These are phyloP conservation scores for Chlorella vulgaris DNA, from an alignment of 139 green algal species.

Conservation along the genomic window DNA sequence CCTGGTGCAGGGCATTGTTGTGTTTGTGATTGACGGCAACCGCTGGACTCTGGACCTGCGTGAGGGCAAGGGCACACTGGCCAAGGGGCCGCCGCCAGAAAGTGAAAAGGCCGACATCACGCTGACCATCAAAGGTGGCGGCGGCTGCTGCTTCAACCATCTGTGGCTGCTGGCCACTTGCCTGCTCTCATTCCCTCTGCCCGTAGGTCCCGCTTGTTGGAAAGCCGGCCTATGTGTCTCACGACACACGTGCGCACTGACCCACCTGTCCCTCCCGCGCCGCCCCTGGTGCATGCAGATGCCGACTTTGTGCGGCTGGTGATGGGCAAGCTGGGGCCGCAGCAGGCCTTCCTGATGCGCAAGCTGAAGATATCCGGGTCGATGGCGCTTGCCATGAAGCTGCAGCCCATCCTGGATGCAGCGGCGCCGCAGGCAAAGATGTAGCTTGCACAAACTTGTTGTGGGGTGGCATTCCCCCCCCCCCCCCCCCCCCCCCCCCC, in stretches of 20 bases:
- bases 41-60: conserved; percentile 81
- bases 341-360: conserved; percentile 85
- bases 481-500: too few relatives aligned
- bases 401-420: conserved; percentile 74
- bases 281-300: conserved; percentile 24
- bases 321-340: conserved; percentile 81
- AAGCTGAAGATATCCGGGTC: conserved; percentile 87
- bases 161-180: neutral
- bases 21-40: conserved; percentile 83
- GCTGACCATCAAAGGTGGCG: conserved; percentile 74
- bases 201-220: too few relatives aligned
- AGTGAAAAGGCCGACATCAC: conserved; percentile 73
- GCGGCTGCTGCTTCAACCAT: conserved; percentile 47
- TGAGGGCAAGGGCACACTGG: conserved; percentile 47
- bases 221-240: too few relatives aligned
- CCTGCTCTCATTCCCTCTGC: too few relatives aligned
- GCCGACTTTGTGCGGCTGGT: conserved; percentile 81
- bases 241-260: neutral
- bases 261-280: neutral
- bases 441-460: too few relatives aligned
- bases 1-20: conserved; percentile 71
- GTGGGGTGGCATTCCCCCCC: too few relatives aligned
- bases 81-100: conserved; percentile 48
- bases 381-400: conserved; percentile 89
- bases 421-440: neutral